Conservation (phyloP, 768 basidiomycete species). For the Clathrus columnatus region DNA sequence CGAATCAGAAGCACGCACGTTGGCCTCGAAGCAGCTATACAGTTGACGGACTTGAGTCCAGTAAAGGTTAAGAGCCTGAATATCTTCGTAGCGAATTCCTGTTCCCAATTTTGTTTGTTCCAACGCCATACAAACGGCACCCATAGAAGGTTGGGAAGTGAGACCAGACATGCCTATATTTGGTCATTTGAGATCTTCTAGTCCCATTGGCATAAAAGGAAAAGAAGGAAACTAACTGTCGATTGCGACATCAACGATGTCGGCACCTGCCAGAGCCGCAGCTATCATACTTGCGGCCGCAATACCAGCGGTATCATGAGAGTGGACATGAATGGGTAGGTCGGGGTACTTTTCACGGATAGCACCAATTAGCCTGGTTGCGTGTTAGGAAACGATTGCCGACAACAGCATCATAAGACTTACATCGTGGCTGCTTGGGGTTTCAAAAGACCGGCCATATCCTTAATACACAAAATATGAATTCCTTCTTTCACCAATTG, state of each 20-base stretch:
- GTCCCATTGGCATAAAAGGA: no score
- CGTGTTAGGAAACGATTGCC: background rate
- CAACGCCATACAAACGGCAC: slow-evolving; percentile 87
- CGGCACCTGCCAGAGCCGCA: slow-evolving; percentile 92
- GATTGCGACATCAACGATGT: slow-evolving; percentile 96
- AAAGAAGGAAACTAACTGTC: slow-evolving; percentile 60
- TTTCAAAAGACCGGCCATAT: slow-evolving; percentile 96
- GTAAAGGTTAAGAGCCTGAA: slow-evolving; percentile 94
- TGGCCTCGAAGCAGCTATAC: slow-evolving; percentile 96
- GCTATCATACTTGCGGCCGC: slow-evolving; percentile 97
- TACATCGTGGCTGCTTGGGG: slow-evolving; percentile 89
- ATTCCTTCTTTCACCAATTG: slow-evolving; percentile 91
- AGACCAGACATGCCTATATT: slow-evolving; percentile 93
- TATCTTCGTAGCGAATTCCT: slow-evolving; percentile 93
- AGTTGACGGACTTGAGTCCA: slow-evolving; percentile 96
- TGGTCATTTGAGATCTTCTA: slow-evolving; percentile 8
- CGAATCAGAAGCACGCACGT: slow-evolving; percentile 93
- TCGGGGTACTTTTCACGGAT: slow-evolving; percentile 96
- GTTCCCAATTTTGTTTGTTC: slow-evolving; percentile 93
- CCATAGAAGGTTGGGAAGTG: slow-evolving; percentile 99
- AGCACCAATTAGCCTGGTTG: slow-evolving; percentile 73
- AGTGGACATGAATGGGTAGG: slow-evolving; percentile 98
- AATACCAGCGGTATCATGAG: slow-evolving; percentile 98
- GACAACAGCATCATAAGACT: slow-evolving; percentile 22
- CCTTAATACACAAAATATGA: slow-evolving; percentile 95